A percentile compares a stretch with the other conserved stretches of the same genome.
Evolutionary conservation across 352 stramenopile genomes (phyloP).

Genomic region (Phytophthora tubulina): DNA sequence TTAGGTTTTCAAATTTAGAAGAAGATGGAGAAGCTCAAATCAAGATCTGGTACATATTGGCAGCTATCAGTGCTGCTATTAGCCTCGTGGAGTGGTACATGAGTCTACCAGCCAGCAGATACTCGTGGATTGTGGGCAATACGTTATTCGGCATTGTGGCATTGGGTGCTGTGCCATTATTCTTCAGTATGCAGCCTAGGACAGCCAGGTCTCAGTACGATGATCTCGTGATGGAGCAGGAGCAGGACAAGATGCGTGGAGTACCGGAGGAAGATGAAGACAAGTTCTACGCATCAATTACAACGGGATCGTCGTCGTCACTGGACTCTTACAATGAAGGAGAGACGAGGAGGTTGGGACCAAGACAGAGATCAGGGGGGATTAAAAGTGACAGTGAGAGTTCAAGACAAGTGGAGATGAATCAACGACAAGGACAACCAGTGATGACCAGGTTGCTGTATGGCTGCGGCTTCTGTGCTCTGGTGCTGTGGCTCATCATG

Average conservation of each 20-base stretch:
- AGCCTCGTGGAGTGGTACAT: slow-evolving; percentile 80
- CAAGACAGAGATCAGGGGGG: slow-evolving; percentile 20
- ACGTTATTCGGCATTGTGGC: slow-evolving; percentile 81
- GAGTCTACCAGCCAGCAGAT: slow-evolving; percentile 53
- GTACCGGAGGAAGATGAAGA: slow-evolving; percentile 31
- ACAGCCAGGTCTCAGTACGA: slow-evolving; percentile 64
- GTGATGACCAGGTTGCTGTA: slow-evolving; percentile 48
- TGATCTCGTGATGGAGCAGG: slow-evolving; percentile 45
- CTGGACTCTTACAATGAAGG: slow-evolving; percentile 1
- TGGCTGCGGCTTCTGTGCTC: slow-evolving; percentile 49
- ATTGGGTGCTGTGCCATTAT: slow-evolving; percentile 70
- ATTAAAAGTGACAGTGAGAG: not conserved
- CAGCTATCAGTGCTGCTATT: slow-evolving; percentile 55
- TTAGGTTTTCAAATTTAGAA: slow-evolving; percentile 64
- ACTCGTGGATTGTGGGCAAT: slow-evolving; percentile 84
- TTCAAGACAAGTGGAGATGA: slow-evolving; percentile 13
- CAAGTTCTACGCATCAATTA: not conserved
- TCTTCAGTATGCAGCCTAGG: slow-evolving; percentile 72
- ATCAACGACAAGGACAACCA: slow-evolving; percentile 32
- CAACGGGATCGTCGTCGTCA: not conserved
- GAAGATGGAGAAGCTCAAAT: slow-evolving; percentile 37
- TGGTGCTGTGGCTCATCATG: slow-evolving; percentile 76
- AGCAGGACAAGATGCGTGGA: slow-evolving; percentile 21
- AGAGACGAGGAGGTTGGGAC: slow-evolving; percentile 6
- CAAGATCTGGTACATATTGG: slow-evolving; percentile 63